A percentile compares a stretch with the other conserved stretches of the same genome.
Conservation (phyloP, 306 rosid genomes). For the Acacia acuminata region DNA sequence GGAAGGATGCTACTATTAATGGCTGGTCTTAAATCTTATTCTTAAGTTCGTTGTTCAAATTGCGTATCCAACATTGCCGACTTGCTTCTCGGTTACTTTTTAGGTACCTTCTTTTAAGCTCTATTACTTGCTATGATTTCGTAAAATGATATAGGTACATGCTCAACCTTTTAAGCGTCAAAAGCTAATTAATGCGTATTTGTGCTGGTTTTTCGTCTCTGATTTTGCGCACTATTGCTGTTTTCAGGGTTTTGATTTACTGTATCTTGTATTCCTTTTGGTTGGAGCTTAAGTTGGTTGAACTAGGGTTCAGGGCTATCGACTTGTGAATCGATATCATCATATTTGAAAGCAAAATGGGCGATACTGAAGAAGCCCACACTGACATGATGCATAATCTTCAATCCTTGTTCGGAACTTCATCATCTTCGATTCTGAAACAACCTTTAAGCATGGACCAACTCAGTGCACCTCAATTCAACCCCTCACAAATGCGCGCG, state of each 20-base stretch:
- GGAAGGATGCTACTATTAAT: conserved; percentile 27
- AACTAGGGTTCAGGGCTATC: background rate
- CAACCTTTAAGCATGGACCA: conserved; percentile 68
- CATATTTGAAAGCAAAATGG: conserved; percentile 47
- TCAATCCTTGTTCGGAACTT: conserved; percentile 69
- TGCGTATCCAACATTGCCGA: conserved; percentile 19
- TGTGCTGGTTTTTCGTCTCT: background rate
- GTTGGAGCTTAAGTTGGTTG: background rate
- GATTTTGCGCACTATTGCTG: conserved; percentile 15
- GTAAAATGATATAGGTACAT: background rate
- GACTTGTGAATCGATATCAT: background rate
- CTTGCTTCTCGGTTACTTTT: background rate
- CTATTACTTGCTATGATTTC: background rate
- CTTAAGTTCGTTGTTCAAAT: conserved; percentile 13
- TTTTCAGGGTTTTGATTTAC: conserved; percentile 28
- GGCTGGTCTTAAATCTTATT: background rate
- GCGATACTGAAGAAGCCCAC: conserved; percentile 66
- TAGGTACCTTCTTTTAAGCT: conserved; percentile 7
- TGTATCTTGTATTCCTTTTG: background rate
- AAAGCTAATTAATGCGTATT: background rate
- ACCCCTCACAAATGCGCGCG: conserved; percentile 59
- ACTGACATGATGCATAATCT: conserved; percentile 66
- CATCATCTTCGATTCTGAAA: conserved; percentile 61
- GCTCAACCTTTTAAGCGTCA: background rate
- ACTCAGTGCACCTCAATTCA: conserved; percentile 59